Conservation (phyloP, 2,329 filamentous ascomycete species). For the Neonectria ditissima region DNA sequence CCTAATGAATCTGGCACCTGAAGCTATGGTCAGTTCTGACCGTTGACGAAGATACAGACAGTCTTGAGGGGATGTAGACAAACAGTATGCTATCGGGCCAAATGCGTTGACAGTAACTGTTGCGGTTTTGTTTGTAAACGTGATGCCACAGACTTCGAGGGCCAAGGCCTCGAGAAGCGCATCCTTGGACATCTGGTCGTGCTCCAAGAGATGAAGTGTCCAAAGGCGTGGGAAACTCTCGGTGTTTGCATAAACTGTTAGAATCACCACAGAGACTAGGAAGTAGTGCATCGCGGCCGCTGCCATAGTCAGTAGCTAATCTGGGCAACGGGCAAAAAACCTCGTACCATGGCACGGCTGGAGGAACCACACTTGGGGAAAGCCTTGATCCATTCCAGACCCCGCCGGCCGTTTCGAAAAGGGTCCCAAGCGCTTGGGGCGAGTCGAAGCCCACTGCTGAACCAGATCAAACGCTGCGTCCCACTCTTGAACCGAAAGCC, state of each 20-base stretch:
- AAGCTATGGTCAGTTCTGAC: not conserved
- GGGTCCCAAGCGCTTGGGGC: conserved; percentile 49
- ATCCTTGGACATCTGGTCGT: conserved; percentile 14
- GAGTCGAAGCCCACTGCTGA: conserved; percentile 45
- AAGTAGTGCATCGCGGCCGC: conserved; percentile 59
- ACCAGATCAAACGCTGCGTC: conserved; percentile 37
- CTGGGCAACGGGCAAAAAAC: accelerated
- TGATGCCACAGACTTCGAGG: conserved; percentile 56
- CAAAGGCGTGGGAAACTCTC: conserved; percentile 19
- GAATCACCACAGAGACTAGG: conserved; percentile 51
- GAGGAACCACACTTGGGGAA: conserved; percentile 56
- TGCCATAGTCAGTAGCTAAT: conserved; percentile 31
- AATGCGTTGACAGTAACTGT: conserved; percentile 61
- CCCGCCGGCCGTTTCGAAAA: conserved; percentile 41
- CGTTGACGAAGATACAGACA: no score
- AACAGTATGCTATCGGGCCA: conserved; percentile 61
- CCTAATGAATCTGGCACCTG: conserved; percentile 49
- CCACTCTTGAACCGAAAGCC: conserved; percentile 35
- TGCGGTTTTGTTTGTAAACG: conserved; percentile 56
- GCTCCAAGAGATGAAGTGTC: not conserved
- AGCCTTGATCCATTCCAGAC: conserved; percentile 15
- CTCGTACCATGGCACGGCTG: conserved; percentile 57
- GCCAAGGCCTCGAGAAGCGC: conserved; percentile 51
- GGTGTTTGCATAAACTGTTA: conserved; percentile 37
- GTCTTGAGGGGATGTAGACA: conserved; percentile 29